phyloP scores from a whole-genome alignment of 768 basidiomycete species.

The Rhodotorula babjevae region DNA sequence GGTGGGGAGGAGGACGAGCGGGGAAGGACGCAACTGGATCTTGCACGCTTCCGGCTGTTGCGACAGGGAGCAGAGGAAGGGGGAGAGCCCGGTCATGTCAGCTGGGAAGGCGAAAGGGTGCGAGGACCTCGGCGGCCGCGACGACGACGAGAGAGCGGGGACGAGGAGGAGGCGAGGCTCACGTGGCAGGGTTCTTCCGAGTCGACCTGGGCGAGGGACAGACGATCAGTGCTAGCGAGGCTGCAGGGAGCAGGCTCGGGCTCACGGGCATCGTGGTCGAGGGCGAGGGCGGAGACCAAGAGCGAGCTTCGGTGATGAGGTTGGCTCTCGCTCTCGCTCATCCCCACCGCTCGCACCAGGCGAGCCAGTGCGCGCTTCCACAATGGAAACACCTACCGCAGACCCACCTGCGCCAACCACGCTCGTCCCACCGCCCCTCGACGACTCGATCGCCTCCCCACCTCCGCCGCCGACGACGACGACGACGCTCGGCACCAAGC shows the following conservation, averaged over 20 bases:
- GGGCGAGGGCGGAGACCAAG: neutral
- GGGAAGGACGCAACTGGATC: slow-evolving; percentile 25
- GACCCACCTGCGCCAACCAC: neutral
- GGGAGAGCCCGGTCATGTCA: too few species aligned
- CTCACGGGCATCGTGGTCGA: neutral
- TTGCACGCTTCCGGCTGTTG: slow-evolving; percentile 32
- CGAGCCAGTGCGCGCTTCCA: neutral
- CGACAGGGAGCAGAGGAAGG: neutral
- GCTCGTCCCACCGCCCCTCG: too few species aligned
- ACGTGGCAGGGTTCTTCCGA: neutral
- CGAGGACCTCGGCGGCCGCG: too few species aligned
- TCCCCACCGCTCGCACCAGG: too few species aligned
- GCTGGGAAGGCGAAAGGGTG: too few species aligned
- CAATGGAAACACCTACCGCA: neutral
- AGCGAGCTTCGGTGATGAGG: neutral
- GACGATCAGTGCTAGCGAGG: too few species aligned
- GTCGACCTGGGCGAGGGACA: neutral
- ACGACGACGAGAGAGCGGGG: neutral
- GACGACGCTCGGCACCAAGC: neutral
- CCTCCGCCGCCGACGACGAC: too few species aligned
- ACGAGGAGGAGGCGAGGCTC: neutral
- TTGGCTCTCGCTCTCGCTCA: neutral
- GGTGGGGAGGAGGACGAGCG: neutral
- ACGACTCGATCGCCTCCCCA: neutral
- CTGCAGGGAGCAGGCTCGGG: too few species aligned